Base-by-base conservation (phyloP, 139 green algal genomes). In the Volvox reticuliferus region DNA sequence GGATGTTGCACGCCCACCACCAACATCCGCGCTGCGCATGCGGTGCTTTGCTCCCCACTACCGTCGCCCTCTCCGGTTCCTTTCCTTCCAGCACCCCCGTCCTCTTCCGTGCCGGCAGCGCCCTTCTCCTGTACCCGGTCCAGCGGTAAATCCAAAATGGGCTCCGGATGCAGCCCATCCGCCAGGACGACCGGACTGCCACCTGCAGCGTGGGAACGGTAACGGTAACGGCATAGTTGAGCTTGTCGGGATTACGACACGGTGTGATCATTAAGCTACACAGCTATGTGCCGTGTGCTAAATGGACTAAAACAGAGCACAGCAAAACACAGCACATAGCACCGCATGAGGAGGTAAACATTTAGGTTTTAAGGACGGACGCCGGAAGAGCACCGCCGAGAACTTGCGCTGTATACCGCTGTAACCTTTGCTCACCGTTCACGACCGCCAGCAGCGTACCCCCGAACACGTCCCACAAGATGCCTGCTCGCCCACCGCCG, bases 1-100 rank as follows among this genome's bases (percentile, higher is more conserved):
- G 55, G 26, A 44, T 71, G 69, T 67, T 89, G 84, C 84, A 89
- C 68, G 14, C 84, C 84, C 69, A 89, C 24, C 84, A 89, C 35
- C 37, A 30, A 71, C 84, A 82, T 28, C 68, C 37, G 63, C 62
- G 19, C 9, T 55, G 44, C 44, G 44, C 44, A 55, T 55, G n/a
- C 16, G 30, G 28, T 22, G n/a, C 2, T n/a, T n/a, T n/a, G n/a
- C n/a, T n/a, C n/a, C n/a, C n/a, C n/a, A n/a, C n/a, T 63, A 26
- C 13, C 20, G 28, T 20, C 28, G 28, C 73, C 73, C 28, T 5
- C 73, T n/a, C 28, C n/a, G n/a, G n/a, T n/a, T n/a, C n/a, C n/a
- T n/a, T n/a, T n/a, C n/a, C n/a, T n/a, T n/a, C n/a, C 18, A 44
- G 28, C 44, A 9, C 44, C 44, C 44, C 9, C 44, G 44, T 9